Percentiles rank a stretch among this genome's conserved stretches.
These are phyloP conservation scores for Sporothrix humicola DNA, from an alignment of 2,329 filamentous ascomycete species.

Conservation along the genomic window DNA sequence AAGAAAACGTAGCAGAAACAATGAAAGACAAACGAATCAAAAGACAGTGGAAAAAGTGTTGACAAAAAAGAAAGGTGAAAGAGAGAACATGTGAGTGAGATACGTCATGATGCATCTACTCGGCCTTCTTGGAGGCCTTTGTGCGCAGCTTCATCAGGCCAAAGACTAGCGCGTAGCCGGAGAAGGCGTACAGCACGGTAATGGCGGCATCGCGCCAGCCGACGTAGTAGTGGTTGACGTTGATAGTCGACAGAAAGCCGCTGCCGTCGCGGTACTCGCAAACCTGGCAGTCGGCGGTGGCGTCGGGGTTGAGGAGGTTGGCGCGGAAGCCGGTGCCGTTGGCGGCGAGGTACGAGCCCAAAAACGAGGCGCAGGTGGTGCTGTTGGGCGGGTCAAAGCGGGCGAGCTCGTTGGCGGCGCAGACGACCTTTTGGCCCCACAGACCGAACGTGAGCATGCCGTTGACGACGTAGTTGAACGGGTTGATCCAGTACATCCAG, in stretches of 20 bases:
- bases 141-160: conserved; percentile 56
- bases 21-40: not conserved
- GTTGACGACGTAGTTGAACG: conserved; percentile 72
- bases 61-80: not conserved
- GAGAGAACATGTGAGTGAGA: not conserved
- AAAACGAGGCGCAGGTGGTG: conserved; percentile 63
- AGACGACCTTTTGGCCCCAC: conserved; percentile 55
- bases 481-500: conserved; percentile 83
- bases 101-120: not conserved
- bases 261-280: conserved; percentile 64
- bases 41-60: not conserved
- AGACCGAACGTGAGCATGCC: conserved; percentile 59
- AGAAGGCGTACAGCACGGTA: conserved; percentile 60
- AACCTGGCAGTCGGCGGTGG: conserved; percentile 61
- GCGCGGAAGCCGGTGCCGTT: conserved; percentile 55
- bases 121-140: conserved; percentile 42
- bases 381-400: conserved; percentile 56
- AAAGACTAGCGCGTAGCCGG: conserved; percentile 57
- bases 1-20: not conserved
- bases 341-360: conserved; percentile 55
- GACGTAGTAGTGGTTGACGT: conserved; percentile 64
- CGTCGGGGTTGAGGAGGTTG: conserved; percentile 58
- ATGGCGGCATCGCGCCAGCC: conserved; percentile 70
- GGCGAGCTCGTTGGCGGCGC: conserved; percentile 56
- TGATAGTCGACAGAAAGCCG: conserved; percentile 65